Base-by-base conservation (phyloP, 495 filamentous ascomycete genomes). In the Podospora anserina region DNA sequence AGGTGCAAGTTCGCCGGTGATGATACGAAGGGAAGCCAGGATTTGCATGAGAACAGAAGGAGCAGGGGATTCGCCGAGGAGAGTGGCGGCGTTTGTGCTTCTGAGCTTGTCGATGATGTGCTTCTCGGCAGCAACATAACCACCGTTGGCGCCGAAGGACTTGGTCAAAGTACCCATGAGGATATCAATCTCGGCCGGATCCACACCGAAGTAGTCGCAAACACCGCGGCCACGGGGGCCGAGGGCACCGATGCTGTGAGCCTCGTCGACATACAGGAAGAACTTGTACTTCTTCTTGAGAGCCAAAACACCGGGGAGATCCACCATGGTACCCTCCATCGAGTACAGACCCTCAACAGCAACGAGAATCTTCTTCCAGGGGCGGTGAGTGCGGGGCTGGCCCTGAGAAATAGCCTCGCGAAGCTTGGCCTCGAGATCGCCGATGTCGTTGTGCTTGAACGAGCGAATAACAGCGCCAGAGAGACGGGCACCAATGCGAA, bases 311-410 rank as follows among this genome's bases (percentile, higher is more conserved):
- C 91, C 92, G 16, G 94, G 95, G 32, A 99, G 87, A 74, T 99
- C 94, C 77, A 90, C 92, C 94, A 99, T 97, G 58, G 94, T 97
- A 34, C 95, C 95, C 80, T 99, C 95, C 95, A 99, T 99, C 2
- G 94, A 97, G 82, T 99, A 99, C 0, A 99, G 86, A 68, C 95
- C 95, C 77, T 99, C 95, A 53, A 99, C 92, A 44, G 94, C 93
- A 63, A 99, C 92, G 60, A 99, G 81, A 68, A 99, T 98, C 86
- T 97, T 98, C 85, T 94, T 96, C 95, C 95, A 99, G 13, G 95
- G 95, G 9, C 95, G 90, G 76, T 99, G 95, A 20, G 94, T 98
- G 68, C 95, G 89, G 30, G 96, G 96, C 71, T 99, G 95, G 18
- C 95, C 95, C 80, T 97, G 93, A 53, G 93, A 92, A 74, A 99